Base-by-base conservation (phyloP, 352 stramenopile species). In the Phytophthora vignae region DNA sequence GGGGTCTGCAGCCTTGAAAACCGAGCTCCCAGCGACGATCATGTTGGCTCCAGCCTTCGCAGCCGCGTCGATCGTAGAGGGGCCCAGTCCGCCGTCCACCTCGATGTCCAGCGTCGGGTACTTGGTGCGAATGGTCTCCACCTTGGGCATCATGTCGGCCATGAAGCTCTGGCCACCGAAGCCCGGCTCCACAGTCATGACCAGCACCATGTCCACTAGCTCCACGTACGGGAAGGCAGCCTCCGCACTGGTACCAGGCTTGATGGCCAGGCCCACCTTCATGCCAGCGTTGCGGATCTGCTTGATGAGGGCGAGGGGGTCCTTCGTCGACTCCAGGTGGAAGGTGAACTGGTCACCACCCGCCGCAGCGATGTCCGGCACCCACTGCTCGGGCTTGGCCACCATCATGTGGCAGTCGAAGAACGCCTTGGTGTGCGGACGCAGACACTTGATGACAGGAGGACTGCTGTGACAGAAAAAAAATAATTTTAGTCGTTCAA, bases 371-470 rank as follows among this genome's bases (percentile, higher is more conserved):
- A 99, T 97, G 66, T 98, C 92, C 15, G 93, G 78, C 25, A 99
- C 93, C 96, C 97, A 99, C 74, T 98, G 95, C 73, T 97, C 94
- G 4, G 95, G 96, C 73, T 98, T 93, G 54, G 88, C 88, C 21
- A 99, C 97, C 97, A 99, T 99, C 86, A 99, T 97, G 85, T 99
- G 97, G 83, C 95, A 98, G 80, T 99, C 97, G 60, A 99, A 96
- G 73, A 98, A 98, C 6, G 90, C 90, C 31, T 84, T 82, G 17
- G 90, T 96, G 74, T 98, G 92, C 60, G 86, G 76, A 4, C 92
- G 84, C 60, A 98, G 84, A 57, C 84, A 96, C 78, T 98, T 96
- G 82, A 99, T 98, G 27, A 99, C 95, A 6, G 97, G 96, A 11
- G 97, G 87, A 42, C 36, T 33, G 29, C 29, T 10, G 9, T 33